These are phyloP conservation scores for Austroboletus eburneus DNA, from an alignment of 768 basidiomycete genomes.

Conservation along the genomic window DNA sequence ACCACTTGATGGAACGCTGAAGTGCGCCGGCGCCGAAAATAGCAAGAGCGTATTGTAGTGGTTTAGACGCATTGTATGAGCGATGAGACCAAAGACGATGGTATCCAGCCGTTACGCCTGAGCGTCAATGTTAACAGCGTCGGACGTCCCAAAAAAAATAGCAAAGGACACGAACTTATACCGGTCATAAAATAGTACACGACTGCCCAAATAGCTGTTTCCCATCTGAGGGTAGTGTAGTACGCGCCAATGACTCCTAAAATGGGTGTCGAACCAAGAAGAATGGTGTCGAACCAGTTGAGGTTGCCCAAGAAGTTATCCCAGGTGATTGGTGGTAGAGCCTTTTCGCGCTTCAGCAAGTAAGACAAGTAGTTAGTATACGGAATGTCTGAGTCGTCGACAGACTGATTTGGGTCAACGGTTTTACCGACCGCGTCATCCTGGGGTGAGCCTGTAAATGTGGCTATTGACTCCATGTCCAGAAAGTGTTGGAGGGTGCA, in stretches of 20 bases:
- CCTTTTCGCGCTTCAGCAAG: slow-evolving; percentile 64
- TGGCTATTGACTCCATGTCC: slow-evolving; percentile 11
- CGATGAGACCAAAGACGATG: slow-evolving; percentile 95
- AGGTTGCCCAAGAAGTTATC: slow-evolving; percentile 56
- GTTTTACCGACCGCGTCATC: background rate
- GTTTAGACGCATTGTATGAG: slow-evolving; percentile 81
- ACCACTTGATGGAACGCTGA: slow-evolving; percentile 96
- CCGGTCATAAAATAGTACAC: slow-evolving; percentile 71
- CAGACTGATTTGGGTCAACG: slow-evolving; percentile 8
- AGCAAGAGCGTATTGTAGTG: slow-evolving; percentile 81
- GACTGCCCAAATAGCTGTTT: slow-evolving; percentile 67
- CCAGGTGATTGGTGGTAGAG: slow-evolving; percentile 66
- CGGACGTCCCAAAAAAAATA: background rate
- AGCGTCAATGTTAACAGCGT: background rate
- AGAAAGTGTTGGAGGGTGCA: too few relatives aligned
- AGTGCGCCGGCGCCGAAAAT: slow-evolving; percentile 83
- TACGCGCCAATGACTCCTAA: slow-evolving; percentile 69
- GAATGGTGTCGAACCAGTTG: slow-evolving; percentile 71
- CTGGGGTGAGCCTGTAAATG: slow-evolving; percentile 9
- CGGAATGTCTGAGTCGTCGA: slow-evolving; percentile 47
- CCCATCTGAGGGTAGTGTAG: slow-evolving; percentile 60
- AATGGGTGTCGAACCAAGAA: slow-evolving; percentile 70
- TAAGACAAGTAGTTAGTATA: slow-evolving; percentile 83
- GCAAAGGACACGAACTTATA: slow-evolving; percentile 47
- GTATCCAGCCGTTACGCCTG: slow-evolving; percentile 84